Conservation (phyloP, 805 yeast genomes). For the Candida fluviatilis region DNA sequence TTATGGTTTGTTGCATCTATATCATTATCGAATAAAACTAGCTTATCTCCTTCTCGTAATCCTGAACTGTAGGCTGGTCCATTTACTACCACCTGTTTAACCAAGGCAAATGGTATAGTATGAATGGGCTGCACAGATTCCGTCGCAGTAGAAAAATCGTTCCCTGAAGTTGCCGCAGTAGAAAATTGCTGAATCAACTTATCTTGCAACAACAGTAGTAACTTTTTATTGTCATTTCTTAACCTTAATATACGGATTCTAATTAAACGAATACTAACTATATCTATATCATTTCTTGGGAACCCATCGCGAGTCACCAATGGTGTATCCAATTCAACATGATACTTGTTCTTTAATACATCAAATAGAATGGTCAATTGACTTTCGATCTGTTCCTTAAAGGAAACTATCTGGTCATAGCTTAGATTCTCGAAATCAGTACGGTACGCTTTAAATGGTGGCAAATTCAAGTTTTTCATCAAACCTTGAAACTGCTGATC, state of each 20-base stretch:
- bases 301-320: constrained; percentile 72
- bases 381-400: constrained; percentile 18
- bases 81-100: constrained; percentile 42
- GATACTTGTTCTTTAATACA: constrained; percentile 37
- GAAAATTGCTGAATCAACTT: constrained; percentile 44
- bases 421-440: constrained; percentile 13
- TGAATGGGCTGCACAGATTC: neutral
- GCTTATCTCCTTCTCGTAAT: constrained; percentile 48
- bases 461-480: constrained; percentile 24
- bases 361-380: constrained; percentile 34
- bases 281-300: constrained; percentile 82
- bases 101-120: constrained; percentile 51
- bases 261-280: constrained; percentile 56
- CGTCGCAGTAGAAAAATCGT: neutral
- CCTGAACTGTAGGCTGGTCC: constrained; percentile 61
- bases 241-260: constrained; percentile 63
- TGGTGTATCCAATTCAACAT: constrained; percentile 60
- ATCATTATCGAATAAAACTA: constrained; percentile 48
- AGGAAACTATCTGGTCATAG: constrained; percentile 11
- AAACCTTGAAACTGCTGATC: constrained; percentile 22
- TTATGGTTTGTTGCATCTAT: constrained; percentile 55
- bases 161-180: no score
- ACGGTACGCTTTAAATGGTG: constrained; percentile 18
- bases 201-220: constrained; percentile 44
- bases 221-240: constrained; percentile 60